phyloP scores from a whole-genome alignment of 345 rosid species.

The Populus davidiana region DNA sequence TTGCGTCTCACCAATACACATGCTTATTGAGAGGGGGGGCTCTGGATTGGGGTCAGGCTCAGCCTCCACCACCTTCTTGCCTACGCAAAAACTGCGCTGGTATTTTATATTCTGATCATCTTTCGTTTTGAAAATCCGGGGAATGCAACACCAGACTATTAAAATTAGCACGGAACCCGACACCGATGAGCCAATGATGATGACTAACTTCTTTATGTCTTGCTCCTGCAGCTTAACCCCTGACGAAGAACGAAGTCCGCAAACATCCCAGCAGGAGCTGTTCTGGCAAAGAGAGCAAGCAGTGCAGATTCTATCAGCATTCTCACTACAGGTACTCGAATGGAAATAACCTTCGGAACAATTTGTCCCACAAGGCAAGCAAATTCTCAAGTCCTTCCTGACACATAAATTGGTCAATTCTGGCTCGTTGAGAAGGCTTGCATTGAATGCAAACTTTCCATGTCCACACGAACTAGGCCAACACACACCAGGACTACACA shows the following conservation, averaged over 20 bases:
- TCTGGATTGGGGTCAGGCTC: constrained; percentile 33
- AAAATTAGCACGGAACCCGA: constrained; percentile 42
- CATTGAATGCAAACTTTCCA: constrained; percentile 71
- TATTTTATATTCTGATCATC: constrained; percentile 40
- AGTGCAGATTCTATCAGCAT: constrained; percentile 70
- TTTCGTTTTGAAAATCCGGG: constrained; percentile 28
- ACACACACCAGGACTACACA: constrained; percentile 87
- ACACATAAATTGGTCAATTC: constrained; percentile 71
- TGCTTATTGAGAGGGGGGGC: constrained; percentile 38
- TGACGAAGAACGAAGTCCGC: constrained; percentile 43
- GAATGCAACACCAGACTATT: constrained; percentile 48
- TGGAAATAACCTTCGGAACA: constrained; percentile 74
- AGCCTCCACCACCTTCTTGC: constrained; percentile 49
- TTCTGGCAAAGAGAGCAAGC: constrained; percentile 91
- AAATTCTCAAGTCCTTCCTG: constrained; percentile 59
- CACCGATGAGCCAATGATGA: constrained; percentile 48
- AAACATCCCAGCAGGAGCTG: constrained; percentile 67
- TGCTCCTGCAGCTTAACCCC: constrained; percentile 41
- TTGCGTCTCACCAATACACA: constrained; percentile 67
- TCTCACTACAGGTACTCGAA: constrained; percentile 66
- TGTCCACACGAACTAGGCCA: constrained; percentile 48
- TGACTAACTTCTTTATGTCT: constrained; percentile 33
- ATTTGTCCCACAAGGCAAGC: constrained; percentile 69
- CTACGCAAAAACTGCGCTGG: constrained; percentile 53
- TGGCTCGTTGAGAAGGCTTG: constrained; percentile 72